Conservation (phyloP, 352 stramenopile species). For the Globisporangium acanthophoron region DNA sequence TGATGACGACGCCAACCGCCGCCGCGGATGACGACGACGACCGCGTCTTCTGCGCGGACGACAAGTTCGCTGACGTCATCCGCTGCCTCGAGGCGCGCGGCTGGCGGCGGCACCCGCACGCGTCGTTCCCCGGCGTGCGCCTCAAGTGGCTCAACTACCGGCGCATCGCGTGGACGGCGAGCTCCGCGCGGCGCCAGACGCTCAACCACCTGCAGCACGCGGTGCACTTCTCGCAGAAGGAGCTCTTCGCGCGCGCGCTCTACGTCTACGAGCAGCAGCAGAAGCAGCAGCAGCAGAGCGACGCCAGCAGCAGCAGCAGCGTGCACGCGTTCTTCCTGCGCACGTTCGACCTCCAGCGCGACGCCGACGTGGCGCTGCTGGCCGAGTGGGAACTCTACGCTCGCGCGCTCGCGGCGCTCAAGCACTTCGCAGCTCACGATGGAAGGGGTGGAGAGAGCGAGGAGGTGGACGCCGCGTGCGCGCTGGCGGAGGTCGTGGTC, state of each 20-base stretch:
- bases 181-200: neutral
- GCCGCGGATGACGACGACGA: neutral
- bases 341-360: constrained; percentile 32
- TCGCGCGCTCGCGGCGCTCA: constrained; percentile 34
- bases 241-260: constrained; percentile 36
- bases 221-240: constrained; percentile 60
- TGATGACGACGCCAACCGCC: neutral
- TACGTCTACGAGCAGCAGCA: constrained; percentile 14
- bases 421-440: constrained; percentile 13
- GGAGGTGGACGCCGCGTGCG: neutral
- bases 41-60: constrained; percentile 40
- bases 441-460: neutral
- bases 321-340: constrained; percentile 49
- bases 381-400: constrained; percentile 42
- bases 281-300: neutral
- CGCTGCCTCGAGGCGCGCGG: constrained; percentile 24
- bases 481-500: constrained; percentile 4
- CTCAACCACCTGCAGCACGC: constrained; percentile 62
- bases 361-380: constrained; percentile 15
- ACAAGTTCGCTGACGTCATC: constrained; percentile 57
- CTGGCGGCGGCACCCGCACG: constrained; percentile 51
- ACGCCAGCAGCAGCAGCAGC: neutral
- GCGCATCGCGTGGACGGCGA: constrained; percentile 40
- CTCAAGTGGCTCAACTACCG: constrained; percentile 74
- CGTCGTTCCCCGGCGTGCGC: constrained; percentile 46